These are phyloP conservation scores for Eragrostis nindensis DNA, from an alignment of 176 grass and related monocot genomes.

Conservation along the genomic window DNA sequence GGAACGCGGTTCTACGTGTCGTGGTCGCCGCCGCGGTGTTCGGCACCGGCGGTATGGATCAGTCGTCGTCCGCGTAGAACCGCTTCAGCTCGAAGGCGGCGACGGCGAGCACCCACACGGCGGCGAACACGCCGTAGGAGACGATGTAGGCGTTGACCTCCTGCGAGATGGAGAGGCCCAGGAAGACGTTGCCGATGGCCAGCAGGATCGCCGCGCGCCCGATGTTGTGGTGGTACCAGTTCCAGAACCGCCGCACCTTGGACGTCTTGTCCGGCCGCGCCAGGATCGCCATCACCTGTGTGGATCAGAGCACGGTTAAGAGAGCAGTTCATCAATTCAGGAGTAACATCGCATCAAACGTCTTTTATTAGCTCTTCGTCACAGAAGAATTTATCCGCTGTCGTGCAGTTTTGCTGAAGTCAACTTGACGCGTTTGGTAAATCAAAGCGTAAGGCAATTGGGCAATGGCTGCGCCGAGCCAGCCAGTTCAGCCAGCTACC, in stretches of 20 bases:
- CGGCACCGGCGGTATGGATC: background rate
- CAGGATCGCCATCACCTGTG: slow-evolving; percentile 75
- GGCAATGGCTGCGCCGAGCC: too few species aligned
- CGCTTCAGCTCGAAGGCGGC: slow-evolving; percentile 64
- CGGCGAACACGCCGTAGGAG: slow-evolving; percentile 72
- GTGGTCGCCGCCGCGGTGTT: background rate
- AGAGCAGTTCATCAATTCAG: background rate
- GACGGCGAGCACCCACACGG: slow-evolving; percentile 62
- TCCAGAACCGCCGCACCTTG: slow-evolving; percentile 89
- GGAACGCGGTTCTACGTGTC: background rate
- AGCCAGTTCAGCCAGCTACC: too few species aligned
- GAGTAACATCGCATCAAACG: background rate
- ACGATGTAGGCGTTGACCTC: slow-evolving; percentile 64
- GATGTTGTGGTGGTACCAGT: slow-evolving; percentile 91
- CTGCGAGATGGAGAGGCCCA: slow-evolving; percentile 63
- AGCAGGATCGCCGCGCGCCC: slow-evolving; percentile 58
- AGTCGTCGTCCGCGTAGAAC: slow-evolving; percentile 54
- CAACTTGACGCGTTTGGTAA: too few species aligned
- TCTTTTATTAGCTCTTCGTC: background rate
- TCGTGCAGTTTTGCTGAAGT: too few species aligned
- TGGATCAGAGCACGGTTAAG: background rate
- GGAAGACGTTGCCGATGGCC: slow-evolving; percentile 74
- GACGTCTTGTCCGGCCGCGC: slow-evolving; percentile 73
- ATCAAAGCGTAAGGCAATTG: too few species aligned
- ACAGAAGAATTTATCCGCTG: background rate